Conservation (phyloP, 257 asterid genomes). For the Salvia splendens region DNA sequence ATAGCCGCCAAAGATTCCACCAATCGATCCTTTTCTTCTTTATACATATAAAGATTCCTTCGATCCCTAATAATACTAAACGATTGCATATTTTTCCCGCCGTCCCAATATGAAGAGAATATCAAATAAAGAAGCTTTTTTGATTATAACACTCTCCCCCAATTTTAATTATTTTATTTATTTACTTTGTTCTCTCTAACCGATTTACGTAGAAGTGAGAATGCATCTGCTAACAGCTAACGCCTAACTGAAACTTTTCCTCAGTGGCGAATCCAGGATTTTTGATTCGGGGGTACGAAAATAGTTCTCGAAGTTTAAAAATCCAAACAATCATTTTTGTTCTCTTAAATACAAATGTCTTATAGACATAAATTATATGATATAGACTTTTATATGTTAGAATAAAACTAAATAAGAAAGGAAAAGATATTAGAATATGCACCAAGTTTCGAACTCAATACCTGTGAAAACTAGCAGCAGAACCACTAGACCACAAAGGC, state of each 20-base stretch:
- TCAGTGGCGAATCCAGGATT: too few species aligned
- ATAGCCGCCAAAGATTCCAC: constrained; percentile 26
- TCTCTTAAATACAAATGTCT: too few species aligned
- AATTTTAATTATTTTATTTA: background rate
- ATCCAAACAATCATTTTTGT: too few species aligned
- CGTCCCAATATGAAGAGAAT: constrained; percentile 36
- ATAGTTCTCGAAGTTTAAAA: too few species aligned
- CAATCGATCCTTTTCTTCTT: background rate
- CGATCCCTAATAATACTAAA: background rate
- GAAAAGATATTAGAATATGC: too few species aligned
- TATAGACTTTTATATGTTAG: too few species aligned
- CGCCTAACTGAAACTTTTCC: constrained; percentile 13
- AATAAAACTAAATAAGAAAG: too few species aligned
- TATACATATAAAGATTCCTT: background rate
- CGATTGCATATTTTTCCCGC: constrained; percentile 32
- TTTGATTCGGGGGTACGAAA: too few species aligned
- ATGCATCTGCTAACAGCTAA: background rate
- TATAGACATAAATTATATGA: too few species aligned
- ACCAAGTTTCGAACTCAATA: too few species aligned
- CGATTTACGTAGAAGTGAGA: background rate
- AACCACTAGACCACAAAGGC: too few species aligned
- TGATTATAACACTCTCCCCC: constrained; percentile 14
- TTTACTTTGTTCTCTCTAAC: background rate
- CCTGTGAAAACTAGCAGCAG: too few species aligned
- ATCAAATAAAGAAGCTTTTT: constrained; percentile 21